Conservation (phyloP, 202 grass and related monocot genomes). For the Alloteropsis angusta region DNA sequence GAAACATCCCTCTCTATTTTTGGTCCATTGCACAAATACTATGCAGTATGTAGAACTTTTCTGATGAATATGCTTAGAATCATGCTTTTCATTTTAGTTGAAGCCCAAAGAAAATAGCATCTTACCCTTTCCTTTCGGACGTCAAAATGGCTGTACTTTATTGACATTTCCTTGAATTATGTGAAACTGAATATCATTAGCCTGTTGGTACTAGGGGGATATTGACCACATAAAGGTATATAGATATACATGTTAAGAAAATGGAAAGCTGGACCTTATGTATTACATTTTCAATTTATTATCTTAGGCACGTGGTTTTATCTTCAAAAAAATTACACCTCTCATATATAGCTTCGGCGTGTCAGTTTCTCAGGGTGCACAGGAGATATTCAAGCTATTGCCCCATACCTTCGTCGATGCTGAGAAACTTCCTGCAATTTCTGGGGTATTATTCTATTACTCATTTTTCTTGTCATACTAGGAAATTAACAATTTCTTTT, state of each 20-base stretch:
- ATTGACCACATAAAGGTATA: neutral
- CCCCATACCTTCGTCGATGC: slow-evolving; percentile 69
- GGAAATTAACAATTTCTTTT: neutral
- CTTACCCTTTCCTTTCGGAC: neutral
- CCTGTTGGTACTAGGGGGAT: neutral
- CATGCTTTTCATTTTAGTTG: neutral
- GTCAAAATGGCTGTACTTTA: neutral
- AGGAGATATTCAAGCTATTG: slow-evolving; percentile 98
- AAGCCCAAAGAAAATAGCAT: neutral
- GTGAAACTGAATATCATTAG: neutral
- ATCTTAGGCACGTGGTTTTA: neutral
- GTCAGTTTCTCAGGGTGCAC: slow-evolving; percentile 90
- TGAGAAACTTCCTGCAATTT: slow-evolving; percentile 69
- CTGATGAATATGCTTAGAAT: neutral
- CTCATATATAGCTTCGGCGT: slow-evolving; percentile 22
- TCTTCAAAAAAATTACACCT: slow-evolving; percentile 2
- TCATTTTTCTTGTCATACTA: slow-evolving; percentile 21
- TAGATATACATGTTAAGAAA: neutral
- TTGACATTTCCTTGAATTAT: neutral
- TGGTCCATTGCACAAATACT: neutral
- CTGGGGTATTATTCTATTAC: slow-evolving; percentile 27
- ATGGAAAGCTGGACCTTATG: neutral
- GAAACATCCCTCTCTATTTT: neutral
- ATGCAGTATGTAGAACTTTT: neutral
- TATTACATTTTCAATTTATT: neutral